Evolutionary conservation across 2,329 filamentous ascomycete species (phyloP), one percentile per base, ranked within the genome.

Genomic region (Nigrospora osmanthi): DNA sequence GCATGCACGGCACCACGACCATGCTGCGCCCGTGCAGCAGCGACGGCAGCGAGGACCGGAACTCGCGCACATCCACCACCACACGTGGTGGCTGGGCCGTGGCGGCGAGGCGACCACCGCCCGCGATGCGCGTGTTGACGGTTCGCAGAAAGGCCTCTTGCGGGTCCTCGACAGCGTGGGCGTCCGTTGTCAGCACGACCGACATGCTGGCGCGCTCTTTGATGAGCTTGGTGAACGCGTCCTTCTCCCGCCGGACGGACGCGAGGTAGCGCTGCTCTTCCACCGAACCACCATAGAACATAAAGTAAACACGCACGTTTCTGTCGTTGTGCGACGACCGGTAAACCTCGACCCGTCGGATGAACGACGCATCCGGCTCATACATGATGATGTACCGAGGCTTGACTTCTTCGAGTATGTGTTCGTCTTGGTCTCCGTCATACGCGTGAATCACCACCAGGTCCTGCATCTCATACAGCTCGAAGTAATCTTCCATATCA

Each of bases 341-440:
- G 66, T 97, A 98, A 2, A 97, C 90, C 62, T 98, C 93, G 16
- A 98, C 85, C 34, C 91, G 78, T 13, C 93, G 82, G 57, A 97
- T 95, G 63, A 98, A 98, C 3, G 91, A 83, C 3, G 91, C 82
- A 53, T 97, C 89, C 1, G 93, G 91, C 61, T 97, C 93, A 64
- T 96, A 98, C 93, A 98, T 97, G 68, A 98, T 86, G 47, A 98
- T 89, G 64, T 96, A 96, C 48, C 87, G 83, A 32, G 93, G 93
- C 58, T 87, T 89, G 47, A 93, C 76, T 65, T 98, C 93, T 62
- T 98, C 91, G 2, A 98, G 76, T n/a, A 97, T 77, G 61, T 95
- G 88, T 60, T 97, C 93, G 62, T 98, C 93, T 70, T 91, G 85
- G 60, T 97, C 93, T 11, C 90, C 90, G 48, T 95, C 89, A 61